Base-by-base conservation (phyloP, 2,329 filamentous ascomycete genomes). In the Pseudogymnoascus pannorum region DNA sequence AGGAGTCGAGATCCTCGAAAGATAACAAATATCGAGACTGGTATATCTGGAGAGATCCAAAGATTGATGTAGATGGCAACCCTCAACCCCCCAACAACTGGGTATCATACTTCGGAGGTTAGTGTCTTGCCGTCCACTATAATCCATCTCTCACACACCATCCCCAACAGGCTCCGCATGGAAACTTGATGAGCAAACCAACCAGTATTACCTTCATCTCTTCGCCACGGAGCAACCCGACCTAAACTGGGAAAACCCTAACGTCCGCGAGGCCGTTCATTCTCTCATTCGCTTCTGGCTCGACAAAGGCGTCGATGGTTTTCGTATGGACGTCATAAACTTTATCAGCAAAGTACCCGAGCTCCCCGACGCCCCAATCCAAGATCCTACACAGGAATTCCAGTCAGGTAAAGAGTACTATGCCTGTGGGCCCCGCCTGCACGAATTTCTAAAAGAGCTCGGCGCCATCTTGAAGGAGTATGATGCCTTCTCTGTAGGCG, bases 211-310 rank as follows among this genome's bases (percentile, higher is more conserved):
- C 61, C 72, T 84, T 1, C 79, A 81, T 64, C 76, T 92, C 1
- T 92, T 89, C 69, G 82, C 83, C 0, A 77, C 81, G 0, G 83
- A 87, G 57, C 89, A 92, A 69, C 89, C 89, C 0, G 89, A 92
- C 66, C 77, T 92, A n/a, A 92, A 92, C 69, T 92, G 88, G 88
- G 86, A 90, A 61, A 86, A 87, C 54, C 77, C 79, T 0, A 80
- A 82, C 1, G 85, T 87, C 5, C 81, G 87, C 5, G 76, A 84
- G 58, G 88, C 85, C 0, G 86, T 91, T 1, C 87, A 90, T 67
- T 78, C 85, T 5, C 83, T 87, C 4, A 86, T 91, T 79, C 77
- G 78, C 0, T 92, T 91, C 71, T 92, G 89, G 89, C 79, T 92
- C 0, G 79, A 90, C 61, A 81, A 82, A 5, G 83, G 77, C 48